A percentile compares a stretch with the other conserved stretches of the same genome.
Conservation (phyloP, 129 eudicot species). For the Sambucus nigra region DNA sequence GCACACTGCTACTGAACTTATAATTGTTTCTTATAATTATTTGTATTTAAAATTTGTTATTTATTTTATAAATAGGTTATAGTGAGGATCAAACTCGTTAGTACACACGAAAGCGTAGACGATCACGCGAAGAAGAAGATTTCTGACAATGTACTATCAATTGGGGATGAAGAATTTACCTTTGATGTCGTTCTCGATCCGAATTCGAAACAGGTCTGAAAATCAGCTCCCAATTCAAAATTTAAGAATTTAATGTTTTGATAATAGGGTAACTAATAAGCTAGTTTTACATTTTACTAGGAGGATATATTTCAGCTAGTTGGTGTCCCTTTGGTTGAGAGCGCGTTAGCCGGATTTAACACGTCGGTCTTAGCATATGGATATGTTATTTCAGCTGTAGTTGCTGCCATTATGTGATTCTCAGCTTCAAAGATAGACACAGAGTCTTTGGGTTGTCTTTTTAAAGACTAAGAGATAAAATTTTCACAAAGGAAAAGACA, state of each 20-base stretch:
- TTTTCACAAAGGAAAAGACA: no score
- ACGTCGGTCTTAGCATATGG: conserved; percentile 80
- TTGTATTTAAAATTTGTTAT: not conserved
- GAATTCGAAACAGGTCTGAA: conserved; percentile 67
- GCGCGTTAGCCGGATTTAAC: conserved; percentile 87
- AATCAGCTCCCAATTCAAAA: conserved; percentile 4
- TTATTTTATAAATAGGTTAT: conserved; percentile 42
- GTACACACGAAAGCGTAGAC: conserved; percentile 29
- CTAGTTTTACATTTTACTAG: conserved; percentile 29
- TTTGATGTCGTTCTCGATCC: conserved; percentile 74
- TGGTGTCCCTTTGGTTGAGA: conserved; percentile 75
- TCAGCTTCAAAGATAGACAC: no score
- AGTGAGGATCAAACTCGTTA: conserved; percentile 71
- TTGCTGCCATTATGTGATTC: no score
- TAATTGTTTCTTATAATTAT: not conserved
- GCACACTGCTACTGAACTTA: not conserved
- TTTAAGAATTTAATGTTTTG: no score
- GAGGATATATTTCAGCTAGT: conserved; percentile 71
- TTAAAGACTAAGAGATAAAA: no score
- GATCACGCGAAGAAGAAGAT: conserved; percentile 49
- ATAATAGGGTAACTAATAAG: not conserved
- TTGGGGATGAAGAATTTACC: conserved; percentile 47
- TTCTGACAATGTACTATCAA: conserved; percentile 43
- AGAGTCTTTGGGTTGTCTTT: no score
- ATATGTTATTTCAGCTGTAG: no score